Conservation (phyloP, 176 grass and related monocot genomes). For the Rhipidocladum racemiflorum region DNA sequence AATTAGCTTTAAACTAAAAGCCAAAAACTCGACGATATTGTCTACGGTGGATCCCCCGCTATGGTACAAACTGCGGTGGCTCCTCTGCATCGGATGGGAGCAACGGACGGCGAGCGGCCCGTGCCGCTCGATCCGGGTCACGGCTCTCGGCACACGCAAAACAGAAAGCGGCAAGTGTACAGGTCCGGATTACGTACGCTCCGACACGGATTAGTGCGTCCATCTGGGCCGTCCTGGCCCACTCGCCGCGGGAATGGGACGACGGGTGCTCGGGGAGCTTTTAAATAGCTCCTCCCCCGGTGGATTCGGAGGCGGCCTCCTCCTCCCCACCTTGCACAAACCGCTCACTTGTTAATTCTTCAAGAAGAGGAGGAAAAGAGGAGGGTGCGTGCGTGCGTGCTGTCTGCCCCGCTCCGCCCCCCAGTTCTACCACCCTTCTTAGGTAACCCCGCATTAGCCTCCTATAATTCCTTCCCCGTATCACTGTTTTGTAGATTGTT, state of each 20-base stretch:
- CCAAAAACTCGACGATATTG: too few relatives aligned
- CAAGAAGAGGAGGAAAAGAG: background rate
- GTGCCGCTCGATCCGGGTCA: background rate
- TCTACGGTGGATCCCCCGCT: too few relatives aligned
- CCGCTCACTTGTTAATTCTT: slow-evolving; percentile 20
- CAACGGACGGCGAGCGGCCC: background rate
- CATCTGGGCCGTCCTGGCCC: background rate
- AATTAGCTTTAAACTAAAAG: too few relatives aligned
- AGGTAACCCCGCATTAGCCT: slow-evolving; percentile 28
- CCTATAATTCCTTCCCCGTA: background rate
- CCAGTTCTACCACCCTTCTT: background rate
- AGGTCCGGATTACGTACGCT: slow-evolving; percentile 9
- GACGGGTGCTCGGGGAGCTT: background rate
- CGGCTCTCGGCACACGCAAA: background rate
- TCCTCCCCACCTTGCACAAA: background rate
- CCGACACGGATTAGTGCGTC: slow-evolving; percentile 7
- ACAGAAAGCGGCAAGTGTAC: slow-evolving; percentile 32
- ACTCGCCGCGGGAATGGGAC: background rate
- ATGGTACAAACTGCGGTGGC: too few relatives aligned
- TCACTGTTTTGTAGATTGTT: slow-evolving; percentile 13
- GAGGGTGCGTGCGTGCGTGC: background rate
- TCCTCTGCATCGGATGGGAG: slow-evolving; percentile 16
- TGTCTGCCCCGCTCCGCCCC: background rate
- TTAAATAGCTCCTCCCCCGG: slow-evolving; percentile 50
- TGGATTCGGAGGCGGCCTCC: slow-evolving; percentile 42